Evolutionary conservation across 2,329 filamentous ascomycete species (phyloP).

Genomic region (Talaromyces sp.): DNA sequence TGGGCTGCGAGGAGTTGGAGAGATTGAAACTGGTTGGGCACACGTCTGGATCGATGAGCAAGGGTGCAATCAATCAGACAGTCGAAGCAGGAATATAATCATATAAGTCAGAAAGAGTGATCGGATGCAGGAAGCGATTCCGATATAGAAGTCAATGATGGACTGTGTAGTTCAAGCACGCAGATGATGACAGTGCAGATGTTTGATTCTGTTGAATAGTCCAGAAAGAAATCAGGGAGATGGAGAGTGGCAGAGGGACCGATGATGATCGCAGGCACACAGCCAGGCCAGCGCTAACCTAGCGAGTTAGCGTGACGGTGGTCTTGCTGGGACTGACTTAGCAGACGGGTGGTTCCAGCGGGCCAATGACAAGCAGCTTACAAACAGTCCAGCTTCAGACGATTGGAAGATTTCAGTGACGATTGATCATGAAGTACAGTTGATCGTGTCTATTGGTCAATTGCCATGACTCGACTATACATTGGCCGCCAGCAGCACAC

Average conservation of each 20-base stretch:
- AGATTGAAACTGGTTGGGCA: conserved; percentile 6
- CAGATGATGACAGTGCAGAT: not conserved
- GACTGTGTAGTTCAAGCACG: not conserved
- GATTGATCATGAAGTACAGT: not conserved
- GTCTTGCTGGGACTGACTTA: not conserved
- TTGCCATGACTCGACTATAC: not conserved
- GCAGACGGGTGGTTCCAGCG: not conserved
- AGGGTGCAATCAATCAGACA: not conserved
- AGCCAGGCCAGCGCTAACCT: not conserved
- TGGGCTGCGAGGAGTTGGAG: not conserved
- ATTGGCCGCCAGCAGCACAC: not conserved
- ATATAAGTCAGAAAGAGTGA: not conserved
- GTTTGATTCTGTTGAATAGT: not conserved
- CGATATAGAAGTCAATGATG: not conserved
- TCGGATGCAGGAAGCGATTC: not conserved
- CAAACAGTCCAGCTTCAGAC: not conserved
- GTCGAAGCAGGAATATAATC: not conserved
- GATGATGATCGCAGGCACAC: conserved; percentile 8
- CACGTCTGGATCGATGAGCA: not conserved
- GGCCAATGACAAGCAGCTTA: not conserved
- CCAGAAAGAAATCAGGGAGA: not conserved
- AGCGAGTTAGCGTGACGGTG: not conserved
- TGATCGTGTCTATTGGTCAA: no score
- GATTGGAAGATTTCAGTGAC: not conserved
- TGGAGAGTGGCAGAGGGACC: conserved; percentile 4